Percentiles rank a stretch among this genome's conserved stretches.
Evolutionary conservation across 169 alveolate genomes (phyloP).

Genomic region (Blepharisma undulans): DNA sequence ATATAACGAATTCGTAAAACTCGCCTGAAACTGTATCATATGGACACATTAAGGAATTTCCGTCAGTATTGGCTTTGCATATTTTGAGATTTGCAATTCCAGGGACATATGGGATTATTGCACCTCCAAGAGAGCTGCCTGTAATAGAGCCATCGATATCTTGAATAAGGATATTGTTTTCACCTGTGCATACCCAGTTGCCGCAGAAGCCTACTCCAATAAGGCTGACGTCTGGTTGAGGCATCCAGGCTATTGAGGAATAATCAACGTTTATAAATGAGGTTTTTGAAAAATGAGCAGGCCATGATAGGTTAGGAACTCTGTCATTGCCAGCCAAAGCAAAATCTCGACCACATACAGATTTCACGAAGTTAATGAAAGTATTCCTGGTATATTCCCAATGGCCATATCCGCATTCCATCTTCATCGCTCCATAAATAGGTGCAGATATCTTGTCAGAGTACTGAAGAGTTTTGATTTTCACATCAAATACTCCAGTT

Average conservation of each 20-base stretch:
- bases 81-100: background rate
- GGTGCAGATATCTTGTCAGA: background rate
- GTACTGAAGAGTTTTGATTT: background rate
- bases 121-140: background rate
- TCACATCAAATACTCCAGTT: background rate
- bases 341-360: too few species aligned
- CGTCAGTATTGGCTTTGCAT: background rate
- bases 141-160: constrained; percentile 1
- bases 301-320: background rate
- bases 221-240: constrained; percentile 49
- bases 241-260: constrained; percentile 44
- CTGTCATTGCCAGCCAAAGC: background rate
- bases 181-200: constrained; percentile 65
- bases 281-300: background rate
- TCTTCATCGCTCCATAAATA: background rate
- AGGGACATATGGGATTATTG: background rate
- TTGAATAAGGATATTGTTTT: constrained; percentile 38
- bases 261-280: constrained; percentile 38
- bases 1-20: constrained; percentile 4
- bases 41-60: constrained; percentile 16
- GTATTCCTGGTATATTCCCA: too few species aligned
- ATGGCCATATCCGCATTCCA: too few species aligned
- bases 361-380: too few species aligned
- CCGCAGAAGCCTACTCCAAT: constrained; percentile 58
- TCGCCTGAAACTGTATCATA: background rate